Evolutionary conservation across 768 basidiomycete species (phyloP).

Genomic region (Tulasnella sp.): DNA sequence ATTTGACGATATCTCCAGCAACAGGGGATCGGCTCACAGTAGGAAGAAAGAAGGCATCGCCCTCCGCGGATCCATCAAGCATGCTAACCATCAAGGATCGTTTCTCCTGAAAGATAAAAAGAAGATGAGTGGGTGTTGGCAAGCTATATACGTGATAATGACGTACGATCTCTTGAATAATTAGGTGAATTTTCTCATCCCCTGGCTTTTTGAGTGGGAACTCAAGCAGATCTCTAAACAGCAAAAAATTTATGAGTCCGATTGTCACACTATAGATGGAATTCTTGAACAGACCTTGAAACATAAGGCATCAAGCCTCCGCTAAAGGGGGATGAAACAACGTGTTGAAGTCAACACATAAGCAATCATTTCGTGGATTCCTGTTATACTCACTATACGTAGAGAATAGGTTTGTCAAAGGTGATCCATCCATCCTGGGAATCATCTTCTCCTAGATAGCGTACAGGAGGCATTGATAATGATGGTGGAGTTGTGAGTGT

Average conservation of each 20-base stretch:
- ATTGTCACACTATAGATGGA: conserved; percentile 6
- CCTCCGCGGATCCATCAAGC: conserved; percentile 49
- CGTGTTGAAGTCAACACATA: not conserved
- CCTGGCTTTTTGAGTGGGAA: conserved; percentile 72
- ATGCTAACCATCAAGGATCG: conserved; percentile 39
- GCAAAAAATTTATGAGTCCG: not conserved
- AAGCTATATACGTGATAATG: conserved; percentile 11
- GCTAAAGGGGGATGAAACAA: conserved; percentile 14
- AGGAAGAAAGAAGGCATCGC: conserved; percentile 47
- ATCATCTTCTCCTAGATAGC: conserved; percentile 24
- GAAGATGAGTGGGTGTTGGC: not conserved
- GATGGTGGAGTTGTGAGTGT: conserved; percentile 5
- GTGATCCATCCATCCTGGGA: conserved; percentile 50
- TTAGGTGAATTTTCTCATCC: conserved; percentile 65
- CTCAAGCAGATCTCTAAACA: conserved; percentile 54
- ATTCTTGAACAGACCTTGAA: conserved; percentile 33
- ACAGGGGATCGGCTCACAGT: conserved; percentile 32
- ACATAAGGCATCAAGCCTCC: conserved; percentile 74
- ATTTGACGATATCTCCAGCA: conserved; percentile 9
- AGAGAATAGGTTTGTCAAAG: conserved; percentile 54
- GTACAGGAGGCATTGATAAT: conserved; percentile 34
- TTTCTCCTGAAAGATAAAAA: conserved; percentile 26
- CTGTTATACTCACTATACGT: conserved; percentile 33
- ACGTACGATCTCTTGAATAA: conserved; percentile 49
- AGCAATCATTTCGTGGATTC: not conserved